A percentile compares a stretch with the other conserved stretches of the same genome.
Conservation (phyloP, 2,329 filamentous ascomycete species). For the Botrytis tulipae region DNA sequence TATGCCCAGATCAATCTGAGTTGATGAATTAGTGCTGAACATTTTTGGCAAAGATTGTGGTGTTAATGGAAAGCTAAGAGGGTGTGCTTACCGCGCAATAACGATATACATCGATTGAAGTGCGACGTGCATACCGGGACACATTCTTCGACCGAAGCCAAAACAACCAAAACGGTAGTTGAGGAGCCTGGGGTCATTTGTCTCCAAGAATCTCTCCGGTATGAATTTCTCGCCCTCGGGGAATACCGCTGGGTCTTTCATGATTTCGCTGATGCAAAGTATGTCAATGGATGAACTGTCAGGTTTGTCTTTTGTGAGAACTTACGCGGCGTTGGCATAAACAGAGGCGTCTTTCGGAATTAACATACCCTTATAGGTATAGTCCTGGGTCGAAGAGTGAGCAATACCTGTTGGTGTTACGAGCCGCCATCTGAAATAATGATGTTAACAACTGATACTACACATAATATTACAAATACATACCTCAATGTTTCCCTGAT, state of each 20-base stretch:
- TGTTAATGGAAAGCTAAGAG: background rate
- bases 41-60: background rate
- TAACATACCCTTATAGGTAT: conserved; percentile 1
- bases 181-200: background rate
- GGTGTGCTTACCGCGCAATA: background rate
- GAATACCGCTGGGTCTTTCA: background rate
- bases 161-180: background rate
- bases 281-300: background rate
- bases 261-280: background rate
- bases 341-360: background rate
- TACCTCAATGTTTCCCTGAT: background rate
- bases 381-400: background rate
- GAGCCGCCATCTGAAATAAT: background rate
- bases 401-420: background rate
- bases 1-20: background rate
- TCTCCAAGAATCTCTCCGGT: background rate
- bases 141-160: conserved; percentile 1
- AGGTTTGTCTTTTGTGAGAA: background rate
- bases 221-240: background rate
- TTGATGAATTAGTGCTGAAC: background rate
- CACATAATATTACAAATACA: background rate
- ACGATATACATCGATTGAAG: conserved; percentile 5
- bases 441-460: background rate
- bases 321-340: conserved; percentile 1
- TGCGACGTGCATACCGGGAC: background rate